A percentile compares a stretch with the other conserved stretches of the same genome.
Conservation (phyloP, 306 rosid species). For the Rosa multiflora region DNA sequence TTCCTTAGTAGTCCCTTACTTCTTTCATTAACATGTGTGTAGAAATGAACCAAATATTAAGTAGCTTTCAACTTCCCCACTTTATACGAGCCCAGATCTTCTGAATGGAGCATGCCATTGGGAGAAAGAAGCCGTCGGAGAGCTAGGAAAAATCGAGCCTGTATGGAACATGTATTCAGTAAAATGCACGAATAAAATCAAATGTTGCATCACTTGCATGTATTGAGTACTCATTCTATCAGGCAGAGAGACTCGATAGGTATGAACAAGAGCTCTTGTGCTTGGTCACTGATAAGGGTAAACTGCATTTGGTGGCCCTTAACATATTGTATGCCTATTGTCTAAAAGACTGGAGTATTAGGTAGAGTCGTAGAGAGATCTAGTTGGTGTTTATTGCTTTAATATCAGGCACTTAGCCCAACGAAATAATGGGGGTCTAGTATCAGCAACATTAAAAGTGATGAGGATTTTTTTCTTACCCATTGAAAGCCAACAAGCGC, state of each 20-base stretch:
- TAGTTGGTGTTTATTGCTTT: neutral
- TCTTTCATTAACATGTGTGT: neutral
- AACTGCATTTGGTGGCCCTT: neutral
- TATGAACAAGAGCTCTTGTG: neutral
- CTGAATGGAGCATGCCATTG: neutral
- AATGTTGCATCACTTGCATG: neutral
- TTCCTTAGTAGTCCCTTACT: neutral
- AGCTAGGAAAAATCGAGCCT: constrained; percentile 14
- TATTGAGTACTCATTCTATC: neutral
- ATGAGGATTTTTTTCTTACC: neutral
- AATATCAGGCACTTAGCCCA: neutral
- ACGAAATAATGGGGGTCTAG: neutral
- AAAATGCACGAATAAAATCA: neutral
- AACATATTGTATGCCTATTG: neutral
- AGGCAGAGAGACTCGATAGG: neutral
- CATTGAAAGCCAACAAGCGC: constrained; percentile 1
- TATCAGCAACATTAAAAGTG: neutral
- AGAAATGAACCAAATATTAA: neutral
- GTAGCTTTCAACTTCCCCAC: constrained; percentile 10
- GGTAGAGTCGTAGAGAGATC: neutral
- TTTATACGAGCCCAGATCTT: neutral
- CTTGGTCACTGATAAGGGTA: neutral
- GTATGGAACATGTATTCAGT: constrained; percentile 1
- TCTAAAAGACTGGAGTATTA: neutral
- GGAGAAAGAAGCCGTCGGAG: constrained; percentile 17